These are phyloP conservation scores for Fraxinus floribunda DNA, from an alignment of 305 asterid genomes.

Conservation along the genomic window DNA sequence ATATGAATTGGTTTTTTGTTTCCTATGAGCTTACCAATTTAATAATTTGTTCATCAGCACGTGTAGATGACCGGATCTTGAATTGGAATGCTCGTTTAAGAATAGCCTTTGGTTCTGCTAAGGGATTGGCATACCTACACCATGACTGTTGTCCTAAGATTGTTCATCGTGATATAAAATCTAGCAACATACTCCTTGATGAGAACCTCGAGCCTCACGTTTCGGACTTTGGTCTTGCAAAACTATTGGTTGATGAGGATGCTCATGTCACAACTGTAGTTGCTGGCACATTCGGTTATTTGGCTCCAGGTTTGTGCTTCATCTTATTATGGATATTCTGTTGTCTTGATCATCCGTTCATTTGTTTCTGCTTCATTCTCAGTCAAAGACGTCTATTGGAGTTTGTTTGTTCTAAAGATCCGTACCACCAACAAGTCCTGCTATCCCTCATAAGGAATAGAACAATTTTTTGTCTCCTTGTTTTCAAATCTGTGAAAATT, in stretches of 20 bases:
- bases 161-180: constrained; percentile 85
- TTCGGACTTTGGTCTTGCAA: constrained; percentile 95
- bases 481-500: not conserved
- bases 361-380: not conserved
- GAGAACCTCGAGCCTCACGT: constrained; percentile 89
- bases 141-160: constrained; percentile 89
- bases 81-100: constrained; percentile 81
- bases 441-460: not conserved
- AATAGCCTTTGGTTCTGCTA: constrained; percentile 86
- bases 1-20: not conserved
- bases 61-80: constrained; percentile 43
- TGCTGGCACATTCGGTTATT: constrained; percentile 94
- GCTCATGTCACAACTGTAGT: constrained; percentile 95
- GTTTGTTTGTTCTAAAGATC: not conserved
- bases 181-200: constrained; percentile 90
- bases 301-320: constrained; percentile 76
- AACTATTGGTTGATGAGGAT: constrained; percentile 90
- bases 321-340: not conserved
- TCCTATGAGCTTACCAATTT: not conserved
- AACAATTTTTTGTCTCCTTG: not conserved
- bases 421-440: not conserved
- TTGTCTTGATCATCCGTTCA: not conserved
- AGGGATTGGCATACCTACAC: constrained; percentile 89
- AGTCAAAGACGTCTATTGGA: not conserved
- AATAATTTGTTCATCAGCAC: constrained; percentile 34